Evolutionary conservation across 352 stramenopile genomes (phyloP), one percentile per base, ranked within the genome.

Genomic region (Globisporangium parvum): DNA sequence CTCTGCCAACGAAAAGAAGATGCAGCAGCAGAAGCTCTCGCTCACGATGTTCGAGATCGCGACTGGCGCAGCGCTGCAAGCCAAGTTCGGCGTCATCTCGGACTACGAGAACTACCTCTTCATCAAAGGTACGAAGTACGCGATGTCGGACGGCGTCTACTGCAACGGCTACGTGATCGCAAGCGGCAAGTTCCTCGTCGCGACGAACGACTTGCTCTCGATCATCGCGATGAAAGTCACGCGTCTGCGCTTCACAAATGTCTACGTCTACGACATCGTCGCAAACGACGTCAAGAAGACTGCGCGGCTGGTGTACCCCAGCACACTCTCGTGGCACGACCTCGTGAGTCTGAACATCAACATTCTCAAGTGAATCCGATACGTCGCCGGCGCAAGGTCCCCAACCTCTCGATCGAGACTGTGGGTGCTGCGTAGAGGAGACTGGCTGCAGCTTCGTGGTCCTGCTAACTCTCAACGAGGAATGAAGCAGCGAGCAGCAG

Each of bases 161-260:
- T 53, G 47, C 47, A 53, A 42, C n/a, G 62, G 65, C 21, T 79
- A 70, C 59, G 58, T 74, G 17, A 70, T 72, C 26, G 65, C 53
- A 18, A 65, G 66, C 57, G 35, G 53, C 48, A 62, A 65, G 47
- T 73, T 65, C 31, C 50, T 73, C 4, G 47, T 73, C 12, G 41
- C 50, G 4, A 67, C 57, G 23, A 47, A 53, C 50, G 63, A 70
- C 23, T 65, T 55, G 26, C 53, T 62, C 51, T 49, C 49, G 17
- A 62, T 73, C 26, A 26, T 68, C 6, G 18, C 24, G 21, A 28
- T 49, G 31, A 37, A 37, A 8, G 8, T 37, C 31, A 37, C 31
- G 31, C 31, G 31, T 37, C 6, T 37, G 31, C 31, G 31, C 31
- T 37, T 37, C 31, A 37, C 31, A 8, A 37, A 44, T 21, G 20